These are phyloP conservation scores for Solanum appendiculatum DNA, from an alignment of 257 asterid genomes.

Conservation along the genomic window DNA sequence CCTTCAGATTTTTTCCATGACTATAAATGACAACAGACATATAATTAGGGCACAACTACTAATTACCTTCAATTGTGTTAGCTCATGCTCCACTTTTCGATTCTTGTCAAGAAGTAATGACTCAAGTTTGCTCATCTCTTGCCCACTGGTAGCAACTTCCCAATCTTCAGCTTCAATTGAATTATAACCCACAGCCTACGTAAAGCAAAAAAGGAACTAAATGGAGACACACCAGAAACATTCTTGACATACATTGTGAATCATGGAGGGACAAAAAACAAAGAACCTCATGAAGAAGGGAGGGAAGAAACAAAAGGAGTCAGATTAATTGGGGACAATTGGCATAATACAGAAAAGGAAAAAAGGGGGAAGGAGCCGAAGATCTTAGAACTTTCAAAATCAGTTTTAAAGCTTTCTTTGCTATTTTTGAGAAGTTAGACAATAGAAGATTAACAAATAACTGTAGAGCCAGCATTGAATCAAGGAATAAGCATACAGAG, in stretches of 20 bases:
- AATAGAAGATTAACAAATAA: neutral
- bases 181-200: constrained; percentile 98
- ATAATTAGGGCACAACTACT: neutral
- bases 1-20: neutral
- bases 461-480: neutral
- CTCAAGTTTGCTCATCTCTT: constrained; percentile 98
- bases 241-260: neutral
- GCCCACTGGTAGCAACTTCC: constrained; percentile 97
- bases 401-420: neutral
- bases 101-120: constrained; percentile 93
- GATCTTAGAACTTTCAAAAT: neutral
- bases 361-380: neutral
- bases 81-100: constrained; percentile 97
- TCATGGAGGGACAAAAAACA: neutral
- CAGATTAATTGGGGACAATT: neutral
- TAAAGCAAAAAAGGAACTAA: neutral
- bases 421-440: neutral
- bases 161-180: constrained; percentile 99
- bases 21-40: neutral
- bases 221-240: neutral
- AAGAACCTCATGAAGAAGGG: neutral
- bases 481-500: neutral
- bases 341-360: neutral
- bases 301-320: neutral
- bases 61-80: constrained; percentile 80